Evolutionary conservation across 768 basidiomycete species (phyloP), one percentile per base, ranked within the genome.

Genomic region (Grammothele lineata): DNA sequence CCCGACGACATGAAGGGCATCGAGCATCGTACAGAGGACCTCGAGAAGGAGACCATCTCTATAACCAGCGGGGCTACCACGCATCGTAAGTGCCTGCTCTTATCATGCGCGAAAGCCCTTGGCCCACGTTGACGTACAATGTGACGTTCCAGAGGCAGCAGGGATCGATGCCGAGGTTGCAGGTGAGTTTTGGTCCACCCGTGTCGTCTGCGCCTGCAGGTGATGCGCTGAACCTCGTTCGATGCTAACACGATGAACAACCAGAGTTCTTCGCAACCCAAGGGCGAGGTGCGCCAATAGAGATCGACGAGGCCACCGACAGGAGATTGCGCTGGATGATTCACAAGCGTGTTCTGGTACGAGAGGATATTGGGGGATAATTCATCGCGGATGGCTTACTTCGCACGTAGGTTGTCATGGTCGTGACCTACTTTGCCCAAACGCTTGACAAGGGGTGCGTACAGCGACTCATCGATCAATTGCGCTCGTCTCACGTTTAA

Each of bases 91-190:
- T 45, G 27, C 27, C n/a, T 30, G 27, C 27, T 30, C 14, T 14
- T 30, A 7, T 7, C 27, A 14, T 14, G 27, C 27, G 27, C 14
- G 27, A 30, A 30, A 30, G 8, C 8, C 27, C n/a, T n/a, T n/a
- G n/a, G n/a, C n/a, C n/a, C n/a, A n/a, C n/a, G n/a, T n/a, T n/a
- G n/a, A n/a, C n/a, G n/a, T n/a, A n/a, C n/a, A n/a, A n/a, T n/a
- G n/a, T n/a, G n/a, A n/a, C n/a, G n/a, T n/a, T n/a, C n/a, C n/a
- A n/a, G n/a, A n/a, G n/a, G n/a, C n/a, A n/a, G n/a, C 27, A 22
- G 71, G 72, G 18, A 73, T 74, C 39, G 72, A 74, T 51, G 60
- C 67, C n/a, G 73, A 74, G 59, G 69, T 75, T 11, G 72, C 72
- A 23, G 37, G 37, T 23, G 9, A 8, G 37, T 19, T 15, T 38